Conservation (phyloP, 176 grass and related monocot genomes). For the Oryza coarctata region DNA sequence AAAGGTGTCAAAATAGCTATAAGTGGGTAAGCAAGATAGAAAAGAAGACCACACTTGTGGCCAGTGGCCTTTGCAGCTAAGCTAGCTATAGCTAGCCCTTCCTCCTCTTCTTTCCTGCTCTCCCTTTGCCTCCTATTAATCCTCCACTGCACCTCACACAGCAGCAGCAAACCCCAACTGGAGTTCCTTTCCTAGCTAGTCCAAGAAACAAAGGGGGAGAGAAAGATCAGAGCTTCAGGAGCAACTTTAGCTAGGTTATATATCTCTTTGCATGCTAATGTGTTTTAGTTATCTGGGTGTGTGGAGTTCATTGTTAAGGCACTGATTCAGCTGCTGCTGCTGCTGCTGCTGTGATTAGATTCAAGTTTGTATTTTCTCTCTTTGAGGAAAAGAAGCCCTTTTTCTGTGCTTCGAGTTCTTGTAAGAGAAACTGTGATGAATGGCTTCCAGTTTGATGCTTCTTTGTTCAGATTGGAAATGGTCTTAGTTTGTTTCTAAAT, state of each 20-base stretch:
- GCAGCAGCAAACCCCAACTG: constrained; percentile 6
- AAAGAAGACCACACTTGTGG: constrained; percentile 29
- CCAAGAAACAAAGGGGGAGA: constrained; percentile 36
- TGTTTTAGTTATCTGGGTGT: constrained; percentile 5
- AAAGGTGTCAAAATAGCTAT: constrained; percentile 31
- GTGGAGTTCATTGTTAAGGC: constrained; percentile 1
- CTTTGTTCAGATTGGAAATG: not conserved
- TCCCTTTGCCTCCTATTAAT: constrained; percentile 33
- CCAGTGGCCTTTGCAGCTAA: not conserved
- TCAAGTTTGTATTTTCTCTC: constrained; percentile 32
- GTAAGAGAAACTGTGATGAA: not conserved
- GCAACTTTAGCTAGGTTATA: constrained; percentile 32
- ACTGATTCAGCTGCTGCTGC: constrained; percentile 28
- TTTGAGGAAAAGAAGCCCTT: constrained; percentile 23
- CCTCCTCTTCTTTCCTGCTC: constrained; percentile 10
- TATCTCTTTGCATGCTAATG: constrained; percentile 33
- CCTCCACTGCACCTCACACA: constrained; percentile 21
- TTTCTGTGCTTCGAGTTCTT: constrained; percentile 41
- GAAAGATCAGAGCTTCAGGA: not conserved
- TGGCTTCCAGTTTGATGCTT: constrained; percentile 27
- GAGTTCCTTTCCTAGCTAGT: constrained; percentile 34
- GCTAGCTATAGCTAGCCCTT: not conserved
- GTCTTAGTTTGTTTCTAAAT: constrained; percentile 22
- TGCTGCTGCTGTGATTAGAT: not conserved
- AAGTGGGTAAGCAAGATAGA: constrained; percentile 49